These are phyloP conservation scores for Monosporascus sp. DNA, from an alignment of 2,329 filamentous ascomycete genomes.

Conservation along the genomic window DNA sequence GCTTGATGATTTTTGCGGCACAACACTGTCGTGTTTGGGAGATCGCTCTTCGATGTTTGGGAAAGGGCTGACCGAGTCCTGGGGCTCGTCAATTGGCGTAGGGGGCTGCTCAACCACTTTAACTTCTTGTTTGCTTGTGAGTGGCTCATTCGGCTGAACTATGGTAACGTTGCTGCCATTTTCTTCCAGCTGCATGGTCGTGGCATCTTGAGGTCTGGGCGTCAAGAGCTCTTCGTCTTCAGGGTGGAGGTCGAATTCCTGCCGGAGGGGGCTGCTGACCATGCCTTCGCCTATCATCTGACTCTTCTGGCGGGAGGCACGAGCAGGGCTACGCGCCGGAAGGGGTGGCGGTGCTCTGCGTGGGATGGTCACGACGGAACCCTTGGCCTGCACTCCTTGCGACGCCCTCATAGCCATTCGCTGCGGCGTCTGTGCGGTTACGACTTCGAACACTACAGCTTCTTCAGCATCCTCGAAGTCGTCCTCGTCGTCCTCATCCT, in stretches of 20 bases:
- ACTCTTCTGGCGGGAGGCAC: constrained; percentile 50
- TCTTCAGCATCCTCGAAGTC: constrained; percentile 50
- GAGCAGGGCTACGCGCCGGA: constrained; percentile 69
- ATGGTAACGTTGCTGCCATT: background rate
- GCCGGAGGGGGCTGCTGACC: constrained; percentile 47
- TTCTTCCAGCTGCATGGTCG: constrained; percentile 2
- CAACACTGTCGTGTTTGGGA: constrained; percentile 6
- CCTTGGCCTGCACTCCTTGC: constrained; percentile 65
- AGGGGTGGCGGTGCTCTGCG: constrained; percentile 75
- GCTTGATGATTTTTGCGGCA: constrained; percentile 1
- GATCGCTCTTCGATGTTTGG: constrained; percentile 10
- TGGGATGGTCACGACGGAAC: constrained; percentile 78
- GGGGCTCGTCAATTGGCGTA: constrained; percentile 5
- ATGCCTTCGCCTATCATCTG: constrained; percentile 56
- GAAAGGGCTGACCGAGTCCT: constrained; percentile 1
- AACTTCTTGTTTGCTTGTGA: background rate
- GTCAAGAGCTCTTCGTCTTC: constrained; percentile 18
- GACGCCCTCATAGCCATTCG: constrained; percentile 57
- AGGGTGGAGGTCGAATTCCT: constrained; percentile 36
- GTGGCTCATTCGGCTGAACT: background rate
- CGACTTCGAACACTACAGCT: constrained; percentile 65
- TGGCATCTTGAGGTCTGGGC: constrained; percentile 16
- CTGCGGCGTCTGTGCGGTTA: constrained; percentile 49
- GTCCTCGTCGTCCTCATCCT: constrained; percentile 45
- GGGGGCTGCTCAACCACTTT: constrained; percentile 2